A percentile compares a stretch with the other conserved stretches of the same genome.
phyloP scores from a whole-genome alignment of 225 moss, liverwort and hornwort species.

The Physcomitrium patens region DNA sequence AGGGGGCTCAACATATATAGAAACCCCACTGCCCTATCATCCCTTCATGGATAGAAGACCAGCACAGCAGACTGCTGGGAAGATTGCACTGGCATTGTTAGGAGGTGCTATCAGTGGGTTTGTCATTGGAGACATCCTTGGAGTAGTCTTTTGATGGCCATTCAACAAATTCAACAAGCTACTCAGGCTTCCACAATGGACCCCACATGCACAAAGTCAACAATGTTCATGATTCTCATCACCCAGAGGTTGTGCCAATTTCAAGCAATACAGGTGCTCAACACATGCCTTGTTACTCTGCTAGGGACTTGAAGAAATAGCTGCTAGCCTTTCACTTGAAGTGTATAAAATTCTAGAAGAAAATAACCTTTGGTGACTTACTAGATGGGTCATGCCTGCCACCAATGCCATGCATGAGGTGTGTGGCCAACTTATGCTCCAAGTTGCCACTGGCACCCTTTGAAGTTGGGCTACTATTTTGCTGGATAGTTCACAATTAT shows the following conservation, averaged over 20 bases:
- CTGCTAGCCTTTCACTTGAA: not conserved
- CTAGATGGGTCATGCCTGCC: not conserved
- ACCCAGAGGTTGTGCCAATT: not conserved
- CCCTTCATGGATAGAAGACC: not conserved
- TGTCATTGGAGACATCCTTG: constrained; percentile 38
- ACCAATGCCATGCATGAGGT: too few species aligned
- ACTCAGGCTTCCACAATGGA: not conserved
- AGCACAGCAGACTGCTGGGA: not conserved
- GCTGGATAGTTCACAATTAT: too few species aligned
- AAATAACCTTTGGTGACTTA: not conserved
- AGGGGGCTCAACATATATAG: constrained; percentile 22
- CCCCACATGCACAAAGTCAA: not conserved
- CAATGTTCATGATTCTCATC: not conserved
- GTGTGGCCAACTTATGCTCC: too few species aligned
- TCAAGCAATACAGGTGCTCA: not conserved
- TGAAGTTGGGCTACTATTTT: too few species aligned
- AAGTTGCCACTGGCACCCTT: too few species aligned
- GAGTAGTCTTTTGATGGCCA: constrained; percentile 20
- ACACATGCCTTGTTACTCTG: not conserved
- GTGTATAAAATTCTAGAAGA: not conserved
- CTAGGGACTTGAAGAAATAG: not conserved
- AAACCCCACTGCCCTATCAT: constrained; percentile 11
- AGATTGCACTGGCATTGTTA: constrained; percentile 24
- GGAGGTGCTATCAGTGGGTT: constrained; percentile 42
- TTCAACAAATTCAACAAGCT: not conserved